Conservation (phyloP, 169 alveolate genomes). For the Plasmodium billcollinsi region DNA sequence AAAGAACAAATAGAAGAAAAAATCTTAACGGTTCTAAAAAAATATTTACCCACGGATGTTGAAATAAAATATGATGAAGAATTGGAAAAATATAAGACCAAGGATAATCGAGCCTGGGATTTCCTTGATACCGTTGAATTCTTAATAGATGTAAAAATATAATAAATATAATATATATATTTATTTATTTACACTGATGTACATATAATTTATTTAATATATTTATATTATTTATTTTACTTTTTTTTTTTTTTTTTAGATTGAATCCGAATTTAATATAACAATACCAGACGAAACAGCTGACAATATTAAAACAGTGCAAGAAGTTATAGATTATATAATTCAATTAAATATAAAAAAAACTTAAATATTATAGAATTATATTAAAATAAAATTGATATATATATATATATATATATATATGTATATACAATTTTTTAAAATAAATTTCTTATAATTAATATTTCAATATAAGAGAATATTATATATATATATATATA, state of each 20-base stretch:
- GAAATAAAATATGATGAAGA: constrained; percentile 74
- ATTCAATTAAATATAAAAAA: constrained; percentile 65
- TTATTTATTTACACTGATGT: not conserved
- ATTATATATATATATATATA: too few relatives aligned
- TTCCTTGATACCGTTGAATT: constrained; percentile 74
- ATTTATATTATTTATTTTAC: not conserved
- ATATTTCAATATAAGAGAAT: too few relatives aligned
- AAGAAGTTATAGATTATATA: constrained; percentile 72
- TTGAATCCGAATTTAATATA: constrained; percentile 75
- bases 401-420: not conserved
- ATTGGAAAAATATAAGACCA: constrained; percentile 67
- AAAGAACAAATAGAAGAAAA: constrained; percentile 72
- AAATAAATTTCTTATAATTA: not conserved
- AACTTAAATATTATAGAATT: constrained; percentile 2
- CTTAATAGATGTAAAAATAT: constrained; percentile 67
- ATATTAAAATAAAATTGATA: too few relatives aligned
- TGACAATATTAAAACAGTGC: constrained; percentile 67
- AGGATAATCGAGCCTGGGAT: constrained; percentile 76
- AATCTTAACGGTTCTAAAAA: constrained; percentile 60
- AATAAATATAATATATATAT: not conserved
- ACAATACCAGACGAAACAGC: constrained; percentile 77
- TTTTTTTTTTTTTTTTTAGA: constrained; percentile 16
- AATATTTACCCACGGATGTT: constrained; percentile 38
- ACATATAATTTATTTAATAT: not conserved
- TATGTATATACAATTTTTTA: not conserved